Evolutionary conservation across 371 early-diverging fungal species (phyloP), one percentile per base, ranked within the genome.

Genomic region (Mortierella sp.): DNA sequence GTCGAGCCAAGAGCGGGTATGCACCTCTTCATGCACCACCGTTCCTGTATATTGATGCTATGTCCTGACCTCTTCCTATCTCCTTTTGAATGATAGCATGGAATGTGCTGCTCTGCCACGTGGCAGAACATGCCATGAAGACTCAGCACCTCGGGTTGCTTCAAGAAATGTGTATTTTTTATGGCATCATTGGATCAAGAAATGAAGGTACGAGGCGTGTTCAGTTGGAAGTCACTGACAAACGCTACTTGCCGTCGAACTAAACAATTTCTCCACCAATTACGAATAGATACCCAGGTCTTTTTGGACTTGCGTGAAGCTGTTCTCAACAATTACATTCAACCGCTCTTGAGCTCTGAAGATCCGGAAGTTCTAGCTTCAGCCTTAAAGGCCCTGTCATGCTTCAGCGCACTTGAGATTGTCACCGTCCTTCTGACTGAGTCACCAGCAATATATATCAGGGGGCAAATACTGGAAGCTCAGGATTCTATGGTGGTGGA

Each of bases 1-100:
- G 84, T 81, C 1, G 88, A 88, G 24, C 81, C 87, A 7, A 73
- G 88, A 21, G 84, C 88, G 24, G 78, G 80, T 80, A 64, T 27
- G 49, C 30, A 3, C 26, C 12, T 6, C 3, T 15, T 53, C 5
- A 6, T 56, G 21, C 17, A 34, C 53, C 14, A 41, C 23, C 24
- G 6, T 48, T 49, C n/a, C n/a, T n/a, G n/a, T n/a, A n/a, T n/a
- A n/a, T n/a, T n/a, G n/a, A n/a, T n/a, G n/a, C n/a, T n/a, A n/a
- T n/a, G 39, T 39, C 17, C 15, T 55, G 21, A 19, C 17, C 24
- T 23, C 44, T 34, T 2, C 2, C 28, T 26, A n/a, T 60, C n/a
- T 31, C 26, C 1, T 17, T 12, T 6, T 26, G 28, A 42, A 26
- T 14, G 9, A 1, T 64, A 80, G 80, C 86, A 0, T 88, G 88